Evolutionary conservation across 2,329 filamentous ascomycete genomes (phyloP).

Genomic region (Cryphonectria carpinicola): DNA sequence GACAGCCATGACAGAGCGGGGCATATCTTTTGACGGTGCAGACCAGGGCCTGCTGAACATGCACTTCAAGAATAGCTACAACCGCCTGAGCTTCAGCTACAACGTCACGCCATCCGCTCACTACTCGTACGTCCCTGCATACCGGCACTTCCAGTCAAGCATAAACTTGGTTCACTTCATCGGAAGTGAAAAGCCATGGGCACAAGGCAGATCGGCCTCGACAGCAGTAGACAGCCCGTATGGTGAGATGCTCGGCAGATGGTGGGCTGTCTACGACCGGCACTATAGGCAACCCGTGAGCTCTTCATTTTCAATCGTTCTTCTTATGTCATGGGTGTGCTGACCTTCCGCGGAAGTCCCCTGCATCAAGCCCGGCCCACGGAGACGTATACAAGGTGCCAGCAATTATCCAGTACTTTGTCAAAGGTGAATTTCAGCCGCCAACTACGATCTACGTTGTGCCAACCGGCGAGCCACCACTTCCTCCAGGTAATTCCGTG

Average conservation of each 20-base stretch:
- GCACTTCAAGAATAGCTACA: slow-evolving; percentile 83
- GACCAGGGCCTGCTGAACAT: slow-evolving; percentile 96
- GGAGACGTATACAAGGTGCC: slow-evolving; percentile 29
- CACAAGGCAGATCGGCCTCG: slow-evolving; percentile 59
- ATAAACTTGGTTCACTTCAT: slow-evolving; percentile 96
- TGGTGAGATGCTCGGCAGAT: slow-evolving; percentile 80
- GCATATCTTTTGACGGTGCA: slow-evolving; percentile 94
- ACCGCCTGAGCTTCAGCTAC: slow-evolving; percentile 91
- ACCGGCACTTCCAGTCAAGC: slow-evolving; percentile 85
- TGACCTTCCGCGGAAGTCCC: slow-evolving; percentile 16
- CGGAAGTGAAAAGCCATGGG: slow-evolving; percentile 89
- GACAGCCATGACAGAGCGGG: slow-evolving; percentile 78
- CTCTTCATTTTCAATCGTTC: slow-evolving; percentile 14
- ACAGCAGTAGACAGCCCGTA: slow-evolving; percentile 64
- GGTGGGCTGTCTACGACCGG: slow-evolving; percentile 93
- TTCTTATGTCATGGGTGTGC: not conserved
- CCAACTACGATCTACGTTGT: slow-evolving; percentile 38
- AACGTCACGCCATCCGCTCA: slow-evolving; percentile 96
- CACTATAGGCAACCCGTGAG: slow-evolving; percentile 69
- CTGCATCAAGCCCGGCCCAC: slow-evolving; percentile 19
- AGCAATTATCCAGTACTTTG: slow-evolving; percentile 55
- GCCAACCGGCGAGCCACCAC: slow-evolving; percentile 41
- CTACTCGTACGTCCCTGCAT: slow-evolving; percentile 97
- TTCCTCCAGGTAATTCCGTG: slow-evolving; percentile 31
- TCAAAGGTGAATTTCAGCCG: slow-evolving; percentile 55